Conservation (phyloP, 768 basidiomycete species). For the Crepidotus variabilis region DNA sequence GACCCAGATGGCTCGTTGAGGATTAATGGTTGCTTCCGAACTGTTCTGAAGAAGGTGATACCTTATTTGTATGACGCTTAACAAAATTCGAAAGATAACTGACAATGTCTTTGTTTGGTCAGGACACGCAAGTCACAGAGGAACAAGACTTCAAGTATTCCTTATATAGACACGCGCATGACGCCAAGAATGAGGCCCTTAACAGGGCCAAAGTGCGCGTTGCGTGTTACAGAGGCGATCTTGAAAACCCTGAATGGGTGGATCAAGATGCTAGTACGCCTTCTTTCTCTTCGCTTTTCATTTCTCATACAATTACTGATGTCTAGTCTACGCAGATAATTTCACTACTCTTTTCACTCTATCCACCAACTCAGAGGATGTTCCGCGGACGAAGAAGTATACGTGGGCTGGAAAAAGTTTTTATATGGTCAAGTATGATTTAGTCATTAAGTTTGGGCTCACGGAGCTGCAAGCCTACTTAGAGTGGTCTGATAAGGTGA, state of each 20-base stretch:
- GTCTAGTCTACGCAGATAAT: neutral
- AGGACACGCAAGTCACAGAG: constrained; percentile 9
- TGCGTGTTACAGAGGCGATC: constrained; percentile 5
- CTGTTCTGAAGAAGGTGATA: constrained; percentile 7
- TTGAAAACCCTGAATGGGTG: constrained; percentile 1
- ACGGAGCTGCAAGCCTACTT: constrained; percentile 11
- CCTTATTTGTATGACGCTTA: neutral
- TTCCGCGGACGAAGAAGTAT: neutral
- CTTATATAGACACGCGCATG: neutral
- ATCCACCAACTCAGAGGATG: constrained; percentile 3
- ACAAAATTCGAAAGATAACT: neutral
- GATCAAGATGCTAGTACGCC: constrained; percentile 7
- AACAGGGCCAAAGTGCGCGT: neutral
- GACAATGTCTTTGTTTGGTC: neutral
- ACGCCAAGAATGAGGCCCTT: neutral
- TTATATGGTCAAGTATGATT: constrained; percentile 6
- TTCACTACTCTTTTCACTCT: constrained; percentile 8
- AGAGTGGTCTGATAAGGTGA: constrained; percentile 8
- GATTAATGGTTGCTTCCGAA: neutral
- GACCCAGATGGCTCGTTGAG: neutral
- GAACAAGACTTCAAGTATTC: constrained; percentile 5
- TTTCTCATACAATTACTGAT: neutral
- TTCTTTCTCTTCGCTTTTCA: neutral
- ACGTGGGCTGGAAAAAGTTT: neutral
- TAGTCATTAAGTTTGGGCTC: constrained; percentile 7